Percentiles rank a stretch among this genome's conserved stretches.
These are phyloP conservation scores for Aspergillus thermomutatus DNA, from an alignment of 2,329 filamentous ascomycete species.

Conservation along the genomic window DNA sequence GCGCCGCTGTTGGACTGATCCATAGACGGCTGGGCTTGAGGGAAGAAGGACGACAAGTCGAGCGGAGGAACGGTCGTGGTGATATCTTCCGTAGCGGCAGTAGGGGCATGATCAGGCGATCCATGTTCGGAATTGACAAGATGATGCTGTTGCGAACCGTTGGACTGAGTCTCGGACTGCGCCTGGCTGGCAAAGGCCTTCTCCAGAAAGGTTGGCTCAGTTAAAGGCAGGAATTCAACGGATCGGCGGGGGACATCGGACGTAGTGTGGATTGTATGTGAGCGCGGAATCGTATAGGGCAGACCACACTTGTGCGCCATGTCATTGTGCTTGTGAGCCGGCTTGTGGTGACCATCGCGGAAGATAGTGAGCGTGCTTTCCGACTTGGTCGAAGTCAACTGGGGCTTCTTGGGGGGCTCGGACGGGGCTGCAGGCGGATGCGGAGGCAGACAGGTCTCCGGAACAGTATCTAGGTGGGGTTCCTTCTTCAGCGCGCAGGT, in stretches of 20 bases:
- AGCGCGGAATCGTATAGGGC: conserved; percentile 60
- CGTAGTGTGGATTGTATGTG: conserved; percentile 49
- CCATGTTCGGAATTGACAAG: conserved; percentile 44
- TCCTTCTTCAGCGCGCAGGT: conserved; percentile 61
- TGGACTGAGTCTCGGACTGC: conserved; percentile 29
- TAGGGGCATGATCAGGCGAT: conserved; percentile 41
- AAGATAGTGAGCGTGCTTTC: conserved; percentile 60
- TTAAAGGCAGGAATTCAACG: conserved; percentile 50
- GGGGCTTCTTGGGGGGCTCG: conserved; percentile 52
- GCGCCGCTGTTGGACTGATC: conserved; percentile 21
- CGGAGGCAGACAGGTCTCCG: conserved; percentile 44
- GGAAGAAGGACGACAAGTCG: conserved; percentile 32
- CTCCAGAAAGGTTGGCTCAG: conserved; percentile 29
- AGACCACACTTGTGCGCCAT: conserved; percentile 60
- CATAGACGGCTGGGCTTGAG: conserved; percentile 20
- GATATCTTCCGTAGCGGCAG: conserved; percentile 24
- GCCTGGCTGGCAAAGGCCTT: conserved; percentile 23
- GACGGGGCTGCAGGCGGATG: conserved; percentile 38
- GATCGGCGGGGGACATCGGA: conserved; percentile 49
- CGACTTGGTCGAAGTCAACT: conserved; percentile 55
- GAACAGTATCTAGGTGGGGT: conserved; percentile 47
- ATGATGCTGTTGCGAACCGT: conserved; percentile 31
- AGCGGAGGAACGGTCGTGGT: conserved; percentile 23
- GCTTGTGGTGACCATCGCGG: conserved; percentile 63
- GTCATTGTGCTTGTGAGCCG: conserved; percentile 62